Percentiles rank a stretch among this genome's conserved stretches.
These are phyloP conservation scores for Knufia fluminis DNA, from an alignment of 2,329 filamentous ascomycete species.

Conservation along the genomic window DNA sequence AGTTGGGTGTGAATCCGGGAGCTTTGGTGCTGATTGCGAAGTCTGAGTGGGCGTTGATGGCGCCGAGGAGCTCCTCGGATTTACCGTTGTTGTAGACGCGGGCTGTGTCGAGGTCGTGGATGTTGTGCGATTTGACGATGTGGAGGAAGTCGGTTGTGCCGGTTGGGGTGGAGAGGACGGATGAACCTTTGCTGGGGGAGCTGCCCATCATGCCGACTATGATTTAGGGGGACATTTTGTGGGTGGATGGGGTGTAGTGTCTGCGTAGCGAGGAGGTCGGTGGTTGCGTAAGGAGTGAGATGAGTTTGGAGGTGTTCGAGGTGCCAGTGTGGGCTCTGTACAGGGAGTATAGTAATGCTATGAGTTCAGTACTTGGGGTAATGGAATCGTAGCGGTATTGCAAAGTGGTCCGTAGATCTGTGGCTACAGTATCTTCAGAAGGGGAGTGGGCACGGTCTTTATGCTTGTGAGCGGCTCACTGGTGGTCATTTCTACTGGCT, in stretches of 20 bases:
- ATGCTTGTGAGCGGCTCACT: no score
- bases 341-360: no score
- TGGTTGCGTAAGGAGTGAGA: no score
- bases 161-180: slow-evolving; percentile 5
- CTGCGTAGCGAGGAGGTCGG: neutral
- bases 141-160: slow-evolving; percentile 12
- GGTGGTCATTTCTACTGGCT: no score
- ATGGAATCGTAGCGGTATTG: no score
- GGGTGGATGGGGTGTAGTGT: neutral
- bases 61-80: slow-evolving; percentile 13
- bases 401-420: no score
- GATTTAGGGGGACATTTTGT: slow-evolving; percentile 14
- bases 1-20: slow-evolving; percentile 11
- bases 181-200: slow-evolving; percentile 11
- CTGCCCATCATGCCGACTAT: slow-evolving; percentile 16
- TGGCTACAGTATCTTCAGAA: no score
- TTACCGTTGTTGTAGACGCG: slow-evolving; percentile 14
- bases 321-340: no score
- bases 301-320: no score
- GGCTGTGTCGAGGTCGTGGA: slow-evolving; percentile 17
- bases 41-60: neutral
- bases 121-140: slow-evolving; percentile 8
- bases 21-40: slow-evolving; percentile 18
- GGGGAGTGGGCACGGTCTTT: no score
- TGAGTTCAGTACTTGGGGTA: no score